A percentile compares a stretch with the other conserved stretches of the same genome.
Conservation (phyloP, 345 rosid genomes). For the Corchorus capsularis region DNA sequence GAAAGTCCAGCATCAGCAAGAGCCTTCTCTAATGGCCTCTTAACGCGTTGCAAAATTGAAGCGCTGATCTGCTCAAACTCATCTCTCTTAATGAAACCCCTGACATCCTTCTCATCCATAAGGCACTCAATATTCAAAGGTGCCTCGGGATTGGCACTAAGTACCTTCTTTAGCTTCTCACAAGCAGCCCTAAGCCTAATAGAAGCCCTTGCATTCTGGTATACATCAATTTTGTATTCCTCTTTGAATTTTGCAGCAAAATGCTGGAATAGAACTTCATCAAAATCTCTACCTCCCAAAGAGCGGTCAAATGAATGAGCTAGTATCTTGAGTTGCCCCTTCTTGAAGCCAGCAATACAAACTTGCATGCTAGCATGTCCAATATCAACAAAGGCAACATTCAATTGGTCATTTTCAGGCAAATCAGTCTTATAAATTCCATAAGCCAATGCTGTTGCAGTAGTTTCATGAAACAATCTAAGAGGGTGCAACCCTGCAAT, state of each 20-base stretch:
- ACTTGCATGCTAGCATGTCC: constrained; percentile 98
- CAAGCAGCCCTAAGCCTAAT: constrained; percentile 81
- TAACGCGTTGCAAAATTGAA: constrained; percentile 84
- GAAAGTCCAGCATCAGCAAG: constrained; percentile 80
- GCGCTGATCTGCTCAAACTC: constrained; percentile 82
- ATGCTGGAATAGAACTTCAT: constrained; percentile 77
- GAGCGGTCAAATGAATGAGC: constrained; percentile 81
- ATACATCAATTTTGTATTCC: constrained; percentile 88
- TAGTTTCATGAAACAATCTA: constrained; percentile 82
- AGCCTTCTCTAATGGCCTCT: constrained; percentile 85
- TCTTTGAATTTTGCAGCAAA: constrained; percentile 82
- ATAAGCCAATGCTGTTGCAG: constrained; percentile 95
- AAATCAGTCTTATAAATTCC: constrained; percentile 96
- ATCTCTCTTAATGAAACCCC: constrained; percentile 84
- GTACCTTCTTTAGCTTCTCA: constrained; percentile 93
- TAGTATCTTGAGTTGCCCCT: constrained; percentile 80
- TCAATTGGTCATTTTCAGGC: constrained; percentile 78
- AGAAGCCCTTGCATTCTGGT: constrained; percentile 83
- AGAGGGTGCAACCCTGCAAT: constrained; percentile 94
- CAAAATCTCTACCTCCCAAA: constrained; percentile 93
- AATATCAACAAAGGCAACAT: constrained; percentile 89
- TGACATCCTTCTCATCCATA: constrained; percentile 97
- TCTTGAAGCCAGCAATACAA: constrained; percentile 90
- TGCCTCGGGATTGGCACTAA: constrained; percentile 92
- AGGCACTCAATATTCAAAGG: constrained; percentile 91